These are phyloP conservation scores for Durio zibethinus DNA, from an alignment of 345 rosid genomes.

Conservation along the genomic window DNA sequence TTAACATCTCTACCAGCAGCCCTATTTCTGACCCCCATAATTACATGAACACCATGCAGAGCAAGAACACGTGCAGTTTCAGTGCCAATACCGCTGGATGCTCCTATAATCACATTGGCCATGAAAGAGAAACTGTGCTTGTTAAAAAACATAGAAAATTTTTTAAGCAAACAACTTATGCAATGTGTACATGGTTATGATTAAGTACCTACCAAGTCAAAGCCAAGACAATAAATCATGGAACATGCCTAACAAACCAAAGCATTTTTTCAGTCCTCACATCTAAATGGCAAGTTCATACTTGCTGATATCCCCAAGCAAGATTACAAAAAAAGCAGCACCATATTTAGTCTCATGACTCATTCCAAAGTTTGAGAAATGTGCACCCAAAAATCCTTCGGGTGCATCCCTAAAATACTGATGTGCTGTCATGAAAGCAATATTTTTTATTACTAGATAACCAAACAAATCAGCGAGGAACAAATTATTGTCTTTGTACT, in stretches of 20 bases:
- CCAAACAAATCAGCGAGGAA: neutral
- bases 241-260: neutral
- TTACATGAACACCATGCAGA: constrained; percentile 62
- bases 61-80: constrained; percentile 81
- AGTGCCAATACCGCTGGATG: constrained; percentile 71
- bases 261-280: neutral
- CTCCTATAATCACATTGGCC: constrained; percentile 37
- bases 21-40: constrained; percentile 66
- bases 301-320: neutral
- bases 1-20: constrained; percentile 51
- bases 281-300: neutral
- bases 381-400: neutral
- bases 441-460: neutral
- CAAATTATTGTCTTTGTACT: neutral
- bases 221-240: neutral
- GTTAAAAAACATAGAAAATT: neutral
- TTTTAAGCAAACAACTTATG: neutral
- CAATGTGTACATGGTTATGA: neutral
- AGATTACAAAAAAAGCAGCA: neutral
- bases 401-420: neutral
- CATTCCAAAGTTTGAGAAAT: neutral
- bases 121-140: neutral
- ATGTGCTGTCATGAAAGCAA: neutral
- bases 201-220: neutral
- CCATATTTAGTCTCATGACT: too few species aligned